A percentile compares a stretch with the other conserved stretches of the same genome.
Evolutionary conservation across 1,139 yeast genomes (phyloP).

Genomic region (Sporopachydermia cereana): DNA sequence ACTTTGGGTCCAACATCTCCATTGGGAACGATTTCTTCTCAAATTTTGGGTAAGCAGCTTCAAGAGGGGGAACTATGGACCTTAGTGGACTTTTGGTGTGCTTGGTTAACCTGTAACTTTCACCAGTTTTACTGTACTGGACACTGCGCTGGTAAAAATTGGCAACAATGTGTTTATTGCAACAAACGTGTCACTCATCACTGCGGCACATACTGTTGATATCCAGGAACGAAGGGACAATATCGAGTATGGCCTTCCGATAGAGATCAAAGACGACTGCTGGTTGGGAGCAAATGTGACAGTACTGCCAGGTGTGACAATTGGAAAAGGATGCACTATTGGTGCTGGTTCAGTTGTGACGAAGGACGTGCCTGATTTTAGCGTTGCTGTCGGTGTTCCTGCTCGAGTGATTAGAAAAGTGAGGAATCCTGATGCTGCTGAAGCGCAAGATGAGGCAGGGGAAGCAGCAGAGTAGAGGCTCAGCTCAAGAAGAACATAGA

Average conservation of each 20-base stretch:
- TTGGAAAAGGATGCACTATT: conserved; percentile 51
- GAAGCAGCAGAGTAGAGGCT: neutral
- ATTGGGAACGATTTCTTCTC: conserved; percentile 31
- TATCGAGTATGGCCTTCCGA: conserved; percentile 43
- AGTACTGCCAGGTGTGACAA: conserved; percentile 53
- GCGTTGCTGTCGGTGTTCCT: conserved; percentile 51
- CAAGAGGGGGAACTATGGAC: conserved; percentile 20
- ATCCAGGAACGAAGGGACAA: conserved; percentile 32
- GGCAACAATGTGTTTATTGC: conserved; percentile 53
- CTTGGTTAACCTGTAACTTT: too few relatives aligned
- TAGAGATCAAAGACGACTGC: conserved; percentile 48
- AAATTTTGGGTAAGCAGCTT: conserved; percentile 11
- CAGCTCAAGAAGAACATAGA: too few relatives aligned
- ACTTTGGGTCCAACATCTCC: conserved; percentile 43
- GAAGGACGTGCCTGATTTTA: conserved; percentile 38
- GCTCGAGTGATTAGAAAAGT: conserved; percentile 35
- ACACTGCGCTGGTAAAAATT: conserved; percentile 47
- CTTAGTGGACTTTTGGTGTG: too few relatives aligned
- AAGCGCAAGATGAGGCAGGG: neutral
- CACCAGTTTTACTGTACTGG: conserved; percentile 41
- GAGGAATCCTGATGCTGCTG: neutral
- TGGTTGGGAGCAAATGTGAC: conserved; percentile 52
- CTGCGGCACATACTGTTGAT: conserved; percentile 56
- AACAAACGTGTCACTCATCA: conserved; percentile 47
- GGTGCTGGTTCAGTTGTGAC: conserved; percentile 62